Evolutionary conservation across 2,329 filamentous ascomycete species (phyloP).

Genomic region (Paraconiothyrium sp.): DNA sequence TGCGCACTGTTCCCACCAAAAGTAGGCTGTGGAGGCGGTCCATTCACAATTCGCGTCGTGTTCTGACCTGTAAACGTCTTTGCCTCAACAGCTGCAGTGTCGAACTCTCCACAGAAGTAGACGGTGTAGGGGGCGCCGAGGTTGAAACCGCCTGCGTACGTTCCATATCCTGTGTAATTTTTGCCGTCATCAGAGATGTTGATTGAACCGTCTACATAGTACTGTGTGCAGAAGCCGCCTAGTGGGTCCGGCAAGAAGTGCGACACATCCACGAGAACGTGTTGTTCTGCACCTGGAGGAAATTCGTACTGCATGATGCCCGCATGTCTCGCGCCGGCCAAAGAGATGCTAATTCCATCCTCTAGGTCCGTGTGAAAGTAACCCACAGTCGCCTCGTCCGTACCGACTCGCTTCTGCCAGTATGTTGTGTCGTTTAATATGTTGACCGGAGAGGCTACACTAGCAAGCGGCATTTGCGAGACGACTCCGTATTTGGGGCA

Average conservation of each 20-base stretch:
- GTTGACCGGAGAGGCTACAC: slow-evolving; percentile 47
- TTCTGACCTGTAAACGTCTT: slow-evolving; percentile 62
- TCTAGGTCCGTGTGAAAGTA: slow-evolving; percentile 67
- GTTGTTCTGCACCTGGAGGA: slow-evolving; percentile 39
- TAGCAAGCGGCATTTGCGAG: slow-evolving; percentile 61
- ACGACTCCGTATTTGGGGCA: slow-evolving; percentile 76
- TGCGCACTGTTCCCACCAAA: slow-evolving; percentile 23
- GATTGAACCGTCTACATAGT: slow-evolving; percentile 35
- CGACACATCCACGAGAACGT: slow-evolving; percentile 57
- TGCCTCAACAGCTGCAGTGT: slow-evolving; percentile 25
- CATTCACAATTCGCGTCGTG: slow-evolving; percentile 21
- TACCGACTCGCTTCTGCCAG: slow-evolving; percentile 46
- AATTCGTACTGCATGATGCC: slow-evolving; percentile 71
- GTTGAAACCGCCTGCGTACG: slow-evolving; percentile 43
- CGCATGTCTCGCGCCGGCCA: slow-evolving; percentile 65
- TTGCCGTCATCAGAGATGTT: slow-evolving; percentile 30
- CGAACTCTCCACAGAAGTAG: slow-evolving; percentile 45
- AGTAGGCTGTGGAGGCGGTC: slow-evolving; percentile 20
- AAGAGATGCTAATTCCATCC: slow-evolving; percentile 65
- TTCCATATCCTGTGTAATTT: slow-evolving; percentile 37
- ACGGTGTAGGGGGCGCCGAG: slow-evolving; percentile 40
- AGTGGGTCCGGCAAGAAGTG: slow-evolving; percentile 47
- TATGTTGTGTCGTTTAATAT: slow-evolving; percentile 53
- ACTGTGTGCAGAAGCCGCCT: slow-evolving; percentile 33
- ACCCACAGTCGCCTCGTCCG: slow-evolving; percentile 63